Conservation (phyloP, 2,329 filamentous ascomycete genomes). For the Botrytis aclada region DNA sequence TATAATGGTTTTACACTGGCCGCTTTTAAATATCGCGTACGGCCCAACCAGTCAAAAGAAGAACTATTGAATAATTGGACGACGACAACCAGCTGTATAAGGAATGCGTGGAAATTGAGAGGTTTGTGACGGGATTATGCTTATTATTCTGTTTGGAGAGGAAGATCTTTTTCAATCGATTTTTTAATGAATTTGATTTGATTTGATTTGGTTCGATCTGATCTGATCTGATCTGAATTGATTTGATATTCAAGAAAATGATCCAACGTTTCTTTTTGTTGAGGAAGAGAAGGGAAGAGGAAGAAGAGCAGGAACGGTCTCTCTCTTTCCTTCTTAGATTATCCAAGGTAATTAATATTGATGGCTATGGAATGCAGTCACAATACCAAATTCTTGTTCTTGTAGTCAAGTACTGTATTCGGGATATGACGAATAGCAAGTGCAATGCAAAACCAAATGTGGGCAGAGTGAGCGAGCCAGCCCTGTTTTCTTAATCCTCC, state of each 20-base stretch:
- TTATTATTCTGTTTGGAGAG: neutral
- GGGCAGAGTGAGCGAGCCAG: neutral
- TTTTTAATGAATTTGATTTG: neutral
- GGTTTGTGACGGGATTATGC: neutral
- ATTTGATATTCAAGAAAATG: neutral
- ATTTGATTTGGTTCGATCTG: no score
- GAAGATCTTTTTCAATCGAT: neutral
- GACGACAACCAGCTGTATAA: neutral
- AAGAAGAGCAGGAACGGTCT: neutral
- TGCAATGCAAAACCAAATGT: neutral
- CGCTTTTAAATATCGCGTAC: slow-evolving; percentile 1
- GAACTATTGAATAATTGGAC: neutral
- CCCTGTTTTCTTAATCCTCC: neutral
- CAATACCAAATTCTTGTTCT: slow-evolving; percentile 1
- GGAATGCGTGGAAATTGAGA: neutral
- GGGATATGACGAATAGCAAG: slow-evolving; percentile 1
- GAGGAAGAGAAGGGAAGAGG: neutral
- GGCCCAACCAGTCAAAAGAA: slow-evolving; percentile 1
- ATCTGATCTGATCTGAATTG: neutral
- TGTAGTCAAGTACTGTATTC: neutral
- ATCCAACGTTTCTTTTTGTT: neutral
- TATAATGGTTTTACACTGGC: neutral
- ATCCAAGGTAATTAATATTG: neutral
- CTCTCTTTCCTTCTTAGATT: neutral
- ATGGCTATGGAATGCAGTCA: neutral